A percentile compares a stretch with the other conserved stretches of the same genome.
phyloP scores from a whole-genome alignment of 495 filamentous ascomycete species.

The Tuber umbilicatum region DNA sequence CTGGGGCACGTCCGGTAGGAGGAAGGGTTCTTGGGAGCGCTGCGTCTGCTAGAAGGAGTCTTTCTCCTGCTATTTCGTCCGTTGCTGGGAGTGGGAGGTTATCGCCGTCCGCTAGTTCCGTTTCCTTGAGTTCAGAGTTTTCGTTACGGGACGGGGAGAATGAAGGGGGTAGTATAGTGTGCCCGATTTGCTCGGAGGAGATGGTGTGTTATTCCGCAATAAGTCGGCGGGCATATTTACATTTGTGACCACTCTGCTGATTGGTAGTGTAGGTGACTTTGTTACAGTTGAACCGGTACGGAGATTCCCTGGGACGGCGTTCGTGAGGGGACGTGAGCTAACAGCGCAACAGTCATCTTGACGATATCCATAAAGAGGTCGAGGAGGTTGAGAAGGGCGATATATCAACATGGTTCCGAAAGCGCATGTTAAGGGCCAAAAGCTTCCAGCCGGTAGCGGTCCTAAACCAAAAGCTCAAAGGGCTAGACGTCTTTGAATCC shows the following conservation, averaged over 20 bases:
- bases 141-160: slow-evolving; percentile 52
- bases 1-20: slow-evolving; percentile 24
- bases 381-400: slow-evolving; percentile 90
- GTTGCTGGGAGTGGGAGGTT: slow-evolving; percentile 43
- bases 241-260: slow-evolving; percentile 14
- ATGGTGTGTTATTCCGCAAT: slow-evolving; percentile 57
- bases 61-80: slow-evolving; percentile 27
- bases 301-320: slow-evolving; percentile 2
- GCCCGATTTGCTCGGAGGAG: slow-evolving; percentile 94
- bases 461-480: slow-evolving; percentile 90
- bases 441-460: slow-evolving; percentile 88
- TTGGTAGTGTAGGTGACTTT: slow-evolving; percentile 63
- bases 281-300: slow-evolving; percentile 80
- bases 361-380: slow-evolving; percentile 89
- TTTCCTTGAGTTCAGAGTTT: slow-evolving; percentile 59
- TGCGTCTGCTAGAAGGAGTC: slow-evolving; percentile 26
- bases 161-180: slow-evolving; percentile 63
- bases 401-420: slow-evolving; percentile 96
- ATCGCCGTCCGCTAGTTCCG: slow-evolving; percentile 56
- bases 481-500: slow-evolving; percentile 94
- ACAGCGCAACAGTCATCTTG: slow-evolving; percentile 63
- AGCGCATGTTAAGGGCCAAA: slow-evolving; percentile 92
- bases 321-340: background rate
- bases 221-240: slow-evolving; percentile 24
- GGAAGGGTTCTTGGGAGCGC: slow-evolving; percentile 32